Percentiles rank a stretch among this genome's conserved stretches.
Conservation (phyloP, 805 yeast species). For the Hanseniaspora vineae region DNA sequence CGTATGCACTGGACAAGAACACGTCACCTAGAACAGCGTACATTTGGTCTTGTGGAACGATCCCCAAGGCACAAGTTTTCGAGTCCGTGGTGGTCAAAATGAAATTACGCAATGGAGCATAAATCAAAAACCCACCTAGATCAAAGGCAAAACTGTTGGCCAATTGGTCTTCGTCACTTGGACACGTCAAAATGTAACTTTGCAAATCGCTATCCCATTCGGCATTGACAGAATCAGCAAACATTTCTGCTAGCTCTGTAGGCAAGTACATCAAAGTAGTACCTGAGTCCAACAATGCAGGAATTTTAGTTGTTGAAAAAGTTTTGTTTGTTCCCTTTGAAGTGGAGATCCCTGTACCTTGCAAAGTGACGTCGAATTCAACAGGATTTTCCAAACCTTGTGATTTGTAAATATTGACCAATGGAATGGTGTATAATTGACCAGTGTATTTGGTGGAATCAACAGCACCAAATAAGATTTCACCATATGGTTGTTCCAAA, state of each 20-base stretch:
- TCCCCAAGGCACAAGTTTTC: constrained; percentile 32
- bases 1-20: constrained; percentile 38
- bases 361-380: constrained; percentile 37
- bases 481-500: constrained; percentile 28
- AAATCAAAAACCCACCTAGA: constrained; percentile 44
- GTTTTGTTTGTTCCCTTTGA: constrained; percentile 7
- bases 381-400: constrained; percentile 26
- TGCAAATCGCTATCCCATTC: constrained; percentile 24
- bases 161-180: constrained; percentile 14
- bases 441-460: constrained; percentile 45
- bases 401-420: constrained; percentile 28
- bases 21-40: constrained; percentile 37
- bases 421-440: constrained; percentile 31
- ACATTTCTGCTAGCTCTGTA: constrained; percentile 16
- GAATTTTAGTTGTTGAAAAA: constrained; percentile 12
- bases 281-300: constrained; percentile 45
- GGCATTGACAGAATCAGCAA: constrained; percentile 23
- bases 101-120: constrained; percentile 32
- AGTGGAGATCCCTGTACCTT: constrained; percentile 23
- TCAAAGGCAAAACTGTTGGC: constrained; percentile 25
- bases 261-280: constrained; percentile 41
- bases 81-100: constrained; percentile 16
- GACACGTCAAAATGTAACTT: constrained; percentile 32
- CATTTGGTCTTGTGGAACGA: constrained; percentile 24
- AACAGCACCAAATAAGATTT: constrained; percentile 51